A percentile compares a stretch with the other conserved stretches of the same genome.
Conservation (phyloP, 176 grass and related monocot species). For the Oryza meyeriana region DNA sequence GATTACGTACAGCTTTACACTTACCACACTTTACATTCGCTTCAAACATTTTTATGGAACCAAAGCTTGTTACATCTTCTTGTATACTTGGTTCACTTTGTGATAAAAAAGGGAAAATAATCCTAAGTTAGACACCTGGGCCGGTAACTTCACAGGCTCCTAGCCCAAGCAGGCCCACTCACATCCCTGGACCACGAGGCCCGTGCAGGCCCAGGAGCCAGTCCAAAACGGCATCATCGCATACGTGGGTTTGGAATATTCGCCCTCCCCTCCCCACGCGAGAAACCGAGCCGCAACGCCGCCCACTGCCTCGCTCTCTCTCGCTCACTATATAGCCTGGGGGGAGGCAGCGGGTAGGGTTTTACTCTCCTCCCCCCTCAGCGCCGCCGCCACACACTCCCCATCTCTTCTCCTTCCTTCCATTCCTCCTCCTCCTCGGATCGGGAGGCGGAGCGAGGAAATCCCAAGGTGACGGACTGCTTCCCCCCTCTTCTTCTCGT, state of each 20-base stretch:
- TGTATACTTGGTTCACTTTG: neutral
- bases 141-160: no score
- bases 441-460: neutral
- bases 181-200: neutral
- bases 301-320: neutral
- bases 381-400: neutral
- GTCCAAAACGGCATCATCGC: neutral
- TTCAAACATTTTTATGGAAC: neutral
- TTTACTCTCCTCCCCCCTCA: neutral
- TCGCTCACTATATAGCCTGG: neutral
- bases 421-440: conserved; percentile 1
- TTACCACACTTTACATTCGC: neutral
- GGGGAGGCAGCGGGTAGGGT: neutral
- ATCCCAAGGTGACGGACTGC: neutral
- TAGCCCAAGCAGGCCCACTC: neutral
- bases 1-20: neutral
- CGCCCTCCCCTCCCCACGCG: no score
- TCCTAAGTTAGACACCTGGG: no score
- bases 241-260: neutral
- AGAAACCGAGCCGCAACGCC: neutral
- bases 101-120: neutral
- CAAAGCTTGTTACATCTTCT: neutral
- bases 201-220: neutral
- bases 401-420: neutral
- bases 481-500: no score